Evolutionary conservation across 1,284 basidiomycete species (phyloP), one percentile per base, ranked within the genome.

Genomic region (Cryptococcus deneoformans): DNA sequence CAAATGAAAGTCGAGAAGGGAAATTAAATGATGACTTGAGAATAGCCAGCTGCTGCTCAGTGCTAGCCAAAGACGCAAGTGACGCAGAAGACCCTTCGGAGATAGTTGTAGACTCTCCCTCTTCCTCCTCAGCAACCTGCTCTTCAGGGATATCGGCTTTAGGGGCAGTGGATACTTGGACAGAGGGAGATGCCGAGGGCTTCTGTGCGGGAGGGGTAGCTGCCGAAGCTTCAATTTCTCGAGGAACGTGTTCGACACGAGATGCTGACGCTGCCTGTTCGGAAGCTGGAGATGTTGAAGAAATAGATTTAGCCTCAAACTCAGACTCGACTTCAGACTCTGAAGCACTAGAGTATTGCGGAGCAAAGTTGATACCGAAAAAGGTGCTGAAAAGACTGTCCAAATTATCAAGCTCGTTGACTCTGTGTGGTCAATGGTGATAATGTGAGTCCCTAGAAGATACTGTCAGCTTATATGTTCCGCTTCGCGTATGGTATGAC

Each of bases 361-460:
- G 52, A 14, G 62, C 58, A 11, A 70, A 35, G 57, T 70, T 65
- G 67, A 74, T 64, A 24, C 72, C 73, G 57, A 76, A 74, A 74
- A 76, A 52, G 3, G 65, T 46, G 38, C 67, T 65, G 43, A 76
- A 64, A 10, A 72, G 46, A 45, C 61, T 56, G 65, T 72, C 71
- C 51, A 72, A 46, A 42, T 64, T 62, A 47, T 62, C 63, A 58
- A 65, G 58, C 44, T 65, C 61, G 43, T 7, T 51, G 29, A 29
- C 16, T 29, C 14, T 48, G 48, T 40, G 58, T 39, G 49, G 42
- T 52, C 49, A 38, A n/a, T 12, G 7, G 10, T 5, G 16, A 14
- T 8, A 10, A n/a, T 24, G 50, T 52, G 14, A 52, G 50, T 35
- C 24, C 42, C 24, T 6, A 4, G 2, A 9, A 42, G 35, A 50